These are phyloP conservation scores for Wickerhamiella musiphila DNA, from an alignment of 805 yeast species.

Conservation along the genomic window DNA sequence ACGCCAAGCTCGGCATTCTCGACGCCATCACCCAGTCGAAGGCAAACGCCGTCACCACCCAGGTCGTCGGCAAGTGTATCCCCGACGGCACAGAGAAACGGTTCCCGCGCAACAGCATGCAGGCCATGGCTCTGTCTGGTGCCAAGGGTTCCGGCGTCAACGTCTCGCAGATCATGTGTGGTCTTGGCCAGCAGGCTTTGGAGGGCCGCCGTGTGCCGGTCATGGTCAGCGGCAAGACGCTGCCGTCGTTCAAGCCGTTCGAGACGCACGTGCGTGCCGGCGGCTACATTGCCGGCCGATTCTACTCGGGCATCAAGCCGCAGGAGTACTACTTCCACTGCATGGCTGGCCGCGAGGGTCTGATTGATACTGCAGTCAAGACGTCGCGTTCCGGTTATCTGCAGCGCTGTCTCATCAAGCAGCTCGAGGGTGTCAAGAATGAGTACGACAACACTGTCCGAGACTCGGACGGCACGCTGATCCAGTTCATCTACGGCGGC, in stretches of 20 bases:
- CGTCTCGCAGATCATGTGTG: constrained; percentile 98
- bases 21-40: constrained; percentile 93
- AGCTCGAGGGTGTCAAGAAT: constrained; percentile 90
- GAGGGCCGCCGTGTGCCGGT: constrained; percentile 99
- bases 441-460: constrained; percentile 90
- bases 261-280: constrained; percentile 98
- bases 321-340: constrained; percentile 99
- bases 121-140: constrained; percentile 97
- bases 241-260: constrained; percentile 90
- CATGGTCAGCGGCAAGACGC: constrained; percentile 94
- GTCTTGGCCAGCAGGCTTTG: constrained; percentile 95
- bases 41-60: constrained; percentile 83
- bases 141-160: constrained; percentile 98
- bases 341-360: constrained; percentile 99
- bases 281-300: constrained; percentile 92
- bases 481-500: constrained; percentile 95
- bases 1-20: constrained; percentile 73
- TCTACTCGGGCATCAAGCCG: constrained; percentile 93
- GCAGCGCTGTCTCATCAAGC: constrained; percentile 96
- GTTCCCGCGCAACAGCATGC: constrained; percentile 95
- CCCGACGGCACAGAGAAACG: constrained; percentile 92
- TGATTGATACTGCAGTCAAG: constrained; percentile 97
- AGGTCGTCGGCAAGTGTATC: constrained; percentile 84
- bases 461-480: constrained; percentile 83
- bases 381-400: constrained; percentile 98